Evolutionary conservation across 2,329 filamentous ascomycete genomes (phyloP).

Genomic region (Neopestalotiopsis rosae): DNA sequence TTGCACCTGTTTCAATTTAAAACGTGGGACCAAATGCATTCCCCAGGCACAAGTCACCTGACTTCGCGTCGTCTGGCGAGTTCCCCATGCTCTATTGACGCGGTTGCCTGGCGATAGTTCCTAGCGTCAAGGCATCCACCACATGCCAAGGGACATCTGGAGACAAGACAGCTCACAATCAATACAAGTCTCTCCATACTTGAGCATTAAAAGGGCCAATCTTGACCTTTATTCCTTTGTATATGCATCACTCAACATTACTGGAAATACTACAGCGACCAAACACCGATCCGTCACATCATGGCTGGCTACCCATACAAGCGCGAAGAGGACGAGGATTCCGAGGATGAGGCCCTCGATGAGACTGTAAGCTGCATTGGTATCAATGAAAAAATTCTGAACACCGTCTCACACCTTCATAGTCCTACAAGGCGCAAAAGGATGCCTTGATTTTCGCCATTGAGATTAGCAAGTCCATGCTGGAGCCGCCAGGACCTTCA

Average conservation of each 20-base stretch:
- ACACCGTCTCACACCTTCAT: neutral
- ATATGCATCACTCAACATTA: neutral
- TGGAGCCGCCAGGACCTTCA: constrained; percentile 66
- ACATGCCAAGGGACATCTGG: neutral
- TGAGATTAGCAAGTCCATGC: constrained; percentile 88
- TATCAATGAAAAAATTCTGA: neutral
- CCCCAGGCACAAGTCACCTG: constrained; percentile 8
- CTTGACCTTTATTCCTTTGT: neutral
- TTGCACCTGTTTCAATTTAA: neutral
- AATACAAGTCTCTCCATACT: neutral
- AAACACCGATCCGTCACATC: neutral
- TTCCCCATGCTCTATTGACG: neutral
- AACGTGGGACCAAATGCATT: no score
- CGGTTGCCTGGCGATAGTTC: constrained; percentile 17
- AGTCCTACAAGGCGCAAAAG: constrained; percentile 91
- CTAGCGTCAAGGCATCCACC: constrained; percentile 9
- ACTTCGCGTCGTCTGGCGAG: constrained; percentile 13
- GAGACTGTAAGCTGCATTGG: constrained; percentile 56
- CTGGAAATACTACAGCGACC: neutral
- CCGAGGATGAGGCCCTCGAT: constrained; percentile 68
- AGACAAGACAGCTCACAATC: no score
- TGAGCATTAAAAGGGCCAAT: neutral
- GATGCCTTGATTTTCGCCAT: constrained; percentile 99
- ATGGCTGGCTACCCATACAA: constrained; percentile 46
- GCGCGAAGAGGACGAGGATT: constrained; percentile 65